Conservation (phyloP, 176 grass and related monocot species). For the Stipa capillata region DNA sequence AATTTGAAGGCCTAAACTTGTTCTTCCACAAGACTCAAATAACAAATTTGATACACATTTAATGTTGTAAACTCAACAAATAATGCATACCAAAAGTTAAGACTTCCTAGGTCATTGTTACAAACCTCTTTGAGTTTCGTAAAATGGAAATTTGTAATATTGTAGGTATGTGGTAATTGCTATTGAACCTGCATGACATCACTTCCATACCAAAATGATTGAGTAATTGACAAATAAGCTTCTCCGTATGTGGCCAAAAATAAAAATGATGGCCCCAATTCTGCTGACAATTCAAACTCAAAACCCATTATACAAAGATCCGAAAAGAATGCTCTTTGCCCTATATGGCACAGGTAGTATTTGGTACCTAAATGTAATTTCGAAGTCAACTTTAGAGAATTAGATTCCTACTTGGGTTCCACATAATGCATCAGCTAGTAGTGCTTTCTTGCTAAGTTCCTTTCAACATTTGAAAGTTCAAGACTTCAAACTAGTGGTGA, state of each 20-base stretch:
- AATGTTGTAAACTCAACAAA: too few relatives aligned
- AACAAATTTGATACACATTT: too few relatives aligned
- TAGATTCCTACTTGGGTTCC: too few relatives aligned
- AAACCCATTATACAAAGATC: background rate
- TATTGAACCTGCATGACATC: background rate
- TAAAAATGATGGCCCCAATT: background rate
- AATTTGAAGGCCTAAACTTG: background rate
- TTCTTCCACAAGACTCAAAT: background rate
- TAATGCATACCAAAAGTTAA: background rate
- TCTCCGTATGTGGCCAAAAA: background rate
- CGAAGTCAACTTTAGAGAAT: too few relatives aligned
- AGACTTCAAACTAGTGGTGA: too few relatives aligned
- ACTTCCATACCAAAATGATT: background rate
- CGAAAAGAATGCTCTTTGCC: too few relatives aligned
- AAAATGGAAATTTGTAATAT: background rate
- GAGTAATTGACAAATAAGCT: background rate
- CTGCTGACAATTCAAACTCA: background rate
- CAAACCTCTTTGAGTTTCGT: background rate
- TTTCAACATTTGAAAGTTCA: too few relatives aligned
- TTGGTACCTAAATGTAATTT: too few relatives aligned
- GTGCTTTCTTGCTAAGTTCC: too few relatives aligned
- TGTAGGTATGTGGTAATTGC: background rate
- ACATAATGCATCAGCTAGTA: too few relatives aligned
- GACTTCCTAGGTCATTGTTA: background rate
- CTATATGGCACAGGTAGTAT: too few relatives aligned